Conservation (phyloP, 345 rosid genomes). For the Hypericum perforatum region DNA sequence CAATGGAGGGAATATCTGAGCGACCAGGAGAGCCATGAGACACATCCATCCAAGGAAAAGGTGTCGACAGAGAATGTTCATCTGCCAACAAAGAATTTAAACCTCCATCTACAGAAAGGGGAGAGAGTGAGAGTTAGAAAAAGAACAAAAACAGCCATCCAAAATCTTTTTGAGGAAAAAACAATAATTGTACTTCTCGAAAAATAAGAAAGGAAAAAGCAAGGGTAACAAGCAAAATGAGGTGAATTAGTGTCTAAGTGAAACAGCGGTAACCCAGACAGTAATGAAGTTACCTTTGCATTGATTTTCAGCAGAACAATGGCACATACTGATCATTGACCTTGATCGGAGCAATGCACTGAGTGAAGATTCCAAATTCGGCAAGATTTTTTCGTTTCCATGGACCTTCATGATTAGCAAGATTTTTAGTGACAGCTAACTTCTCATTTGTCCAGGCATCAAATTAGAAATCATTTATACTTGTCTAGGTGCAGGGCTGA, state of each 20-base stretch:
- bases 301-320: conserved; percentile 83
- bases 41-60: conserved; percentile 94
- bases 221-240: background rate
- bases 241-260: background rate
- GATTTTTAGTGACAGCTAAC: background rate
- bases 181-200: background rate
- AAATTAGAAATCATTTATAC: conserved; percentile 23
- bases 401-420: conserved; percentile 44
- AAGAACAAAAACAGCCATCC: background rate
- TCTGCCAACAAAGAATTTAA: conserved; percentile 60
- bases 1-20: conserved; percentile 76
- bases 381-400: conserved; percentile 76
- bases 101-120: conserved; percentile 66
- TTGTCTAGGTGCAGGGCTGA: conserved; percentile 62
- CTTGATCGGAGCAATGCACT: conserved; percentile 68
- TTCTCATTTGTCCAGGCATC: background rate
- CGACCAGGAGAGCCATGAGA: conserved; percentile 95
- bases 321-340: conserved; percentile 80
- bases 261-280: no score
- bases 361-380: conserved; percentile 80
- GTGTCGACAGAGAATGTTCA: conserved; percentile 58
- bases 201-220: background rate
- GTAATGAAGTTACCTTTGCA: conserved; percentile 52
- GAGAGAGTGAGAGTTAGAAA: no score
- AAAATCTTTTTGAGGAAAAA: no score